A percentile compares a stretch with the other conserved stretches of the same genome.
Conservation (phyloP, 2,329 filamentous ascomycete species). For the Phyllosticta citriasiana region DNA sequence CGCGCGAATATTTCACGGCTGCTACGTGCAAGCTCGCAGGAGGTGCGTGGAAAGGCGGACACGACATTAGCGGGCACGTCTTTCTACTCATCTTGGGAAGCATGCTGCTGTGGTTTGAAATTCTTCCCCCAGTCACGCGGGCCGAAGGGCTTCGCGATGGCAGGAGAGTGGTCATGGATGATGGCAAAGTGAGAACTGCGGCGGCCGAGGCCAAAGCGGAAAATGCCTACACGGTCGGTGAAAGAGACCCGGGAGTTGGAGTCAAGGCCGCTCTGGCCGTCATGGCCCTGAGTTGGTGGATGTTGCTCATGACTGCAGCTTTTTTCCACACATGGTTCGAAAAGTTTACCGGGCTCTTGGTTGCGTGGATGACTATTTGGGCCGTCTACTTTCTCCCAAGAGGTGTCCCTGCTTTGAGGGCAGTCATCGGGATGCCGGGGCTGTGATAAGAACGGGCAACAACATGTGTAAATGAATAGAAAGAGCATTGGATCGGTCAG, state of each 20-base stretch:
- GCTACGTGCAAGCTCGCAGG: conserved; percentile 75
- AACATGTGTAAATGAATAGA: neutral
- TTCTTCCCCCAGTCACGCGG: conserved; percentile 50
- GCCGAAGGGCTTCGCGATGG: conserved; percentile 46
- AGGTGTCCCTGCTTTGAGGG: conserved; percentile 31
- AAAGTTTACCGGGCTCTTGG: conserved; percentile 54
- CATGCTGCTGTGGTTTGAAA: conserved; percentile 71
- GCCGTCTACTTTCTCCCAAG: conserved; percentile 39
- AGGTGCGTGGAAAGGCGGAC: conserved; percentile 81
- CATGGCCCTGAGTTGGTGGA: conserved; percentile 72
- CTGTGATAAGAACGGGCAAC: conserved; percentile 17
- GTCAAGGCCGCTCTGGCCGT: conserved; percentile 49
- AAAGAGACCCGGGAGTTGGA: conserved; percentile 35
- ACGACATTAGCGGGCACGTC: conserved; percentile 93
- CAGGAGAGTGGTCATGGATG: conserved; percentile 53
- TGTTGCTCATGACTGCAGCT: conserved; percentile 96
- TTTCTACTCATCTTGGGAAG: conserved; percentile 83
- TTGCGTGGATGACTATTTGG: conserved; percentile 37
- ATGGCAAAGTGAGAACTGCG: conserved; percentile 49
- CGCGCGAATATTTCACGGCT: conserved; percentile 53
- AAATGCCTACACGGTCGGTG: conserved; percentile 14
- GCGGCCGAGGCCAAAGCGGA: conserved; percentile 28
- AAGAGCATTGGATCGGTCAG: neutral
- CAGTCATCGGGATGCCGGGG: conserved; percentile 38
- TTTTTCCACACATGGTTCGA: conserved; percentile 99